phyloP scores from a whole-genome alignment of 2,329 filamentous ascomycete genomes.

The Colletotrichum lini region DNA sequence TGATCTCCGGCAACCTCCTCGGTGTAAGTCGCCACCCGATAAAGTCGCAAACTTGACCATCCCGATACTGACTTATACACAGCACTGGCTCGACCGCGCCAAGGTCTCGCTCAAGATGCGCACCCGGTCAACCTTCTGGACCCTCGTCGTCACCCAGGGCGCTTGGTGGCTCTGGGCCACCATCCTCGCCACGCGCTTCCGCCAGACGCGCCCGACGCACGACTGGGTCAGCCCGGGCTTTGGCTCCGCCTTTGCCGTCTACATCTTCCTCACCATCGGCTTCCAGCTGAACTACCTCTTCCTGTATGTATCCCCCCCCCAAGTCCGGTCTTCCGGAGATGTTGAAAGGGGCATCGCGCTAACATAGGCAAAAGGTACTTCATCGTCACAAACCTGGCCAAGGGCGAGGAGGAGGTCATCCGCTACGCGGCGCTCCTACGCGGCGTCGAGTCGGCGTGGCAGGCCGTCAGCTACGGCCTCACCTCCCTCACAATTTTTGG shows the following conservation, averaged over 20 bases:
- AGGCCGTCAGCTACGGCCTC: slow-evolving; percentile 80
- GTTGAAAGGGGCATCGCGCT: not conserved
- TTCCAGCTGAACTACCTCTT: slow-evolving; percentile 84
- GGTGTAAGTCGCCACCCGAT: slow-evolving; percentile 59
- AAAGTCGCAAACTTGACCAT: not conserved
- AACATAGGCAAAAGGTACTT: slow-evolving; percentile 69
- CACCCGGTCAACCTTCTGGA: slow-evolving; percentile 67
- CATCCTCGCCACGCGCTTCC: slow-evolving; percentile 73
- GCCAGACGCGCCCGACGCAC: slow-evolving; percentile 68
- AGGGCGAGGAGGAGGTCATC: slow-evolving; percentile 74
- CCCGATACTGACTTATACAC: slow-evolving; percentile 34
- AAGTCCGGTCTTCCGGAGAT: not conserved
- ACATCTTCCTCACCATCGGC: slow-evolving; percentile 75
- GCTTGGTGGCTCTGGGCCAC: slow-evolving; percentile 83
- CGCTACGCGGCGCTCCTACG: slow-evolving; percentile 77
- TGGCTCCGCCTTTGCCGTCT: slow-evolving; percentile 76
- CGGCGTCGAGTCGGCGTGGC: slow-evolving; percentile 80
- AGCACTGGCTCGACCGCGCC: slow-evolving; percentile 72
- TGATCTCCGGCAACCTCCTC: slow-evolving; percentile 75
- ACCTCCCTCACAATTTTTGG: slow-evolving; percentile 74
- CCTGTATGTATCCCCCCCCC: slow-evolving; percentile 60
- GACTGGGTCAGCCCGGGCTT: slow-evolving; percentile 78
- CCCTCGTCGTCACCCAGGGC: slow-evolving; percentile 71
- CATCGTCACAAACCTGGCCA: slow-evolving; percentile 76
- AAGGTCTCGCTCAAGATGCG: slow-evolving; percentile 67